Conservation (phyloP, 2,329 filamentous ascomycete species). For the Calycina marina region DNA sequence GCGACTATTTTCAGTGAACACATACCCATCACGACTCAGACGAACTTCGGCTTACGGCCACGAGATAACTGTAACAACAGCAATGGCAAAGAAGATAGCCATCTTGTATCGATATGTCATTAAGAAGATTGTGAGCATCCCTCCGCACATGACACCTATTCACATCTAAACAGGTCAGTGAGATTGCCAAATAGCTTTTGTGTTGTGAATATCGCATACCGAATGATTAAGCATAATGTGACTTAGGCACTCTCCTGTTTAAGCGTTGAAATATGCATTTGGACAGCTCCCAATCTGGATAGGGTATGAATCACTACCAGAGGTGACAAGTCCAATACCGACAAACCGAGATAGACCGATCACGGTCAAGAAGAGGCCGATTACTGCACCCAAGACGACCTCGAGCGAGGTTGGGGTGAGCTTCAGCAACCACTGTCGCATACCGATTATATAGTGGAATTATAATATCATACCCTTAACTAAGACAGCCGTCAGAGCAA, state of each 20-base stretch:
- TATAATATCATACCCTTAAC: slow-evolving; percentile 51
- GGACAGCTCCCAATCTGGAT: slow-evolving; percentile 65
- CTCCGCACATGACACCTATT: slow-evolving; percentile 72
- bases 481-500: slow-evolving; percentile 50
- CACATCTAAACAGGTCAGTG: no score
- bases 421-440: slow-evolving; percentile 59
- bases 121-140: slow-evolving; percentile 64
- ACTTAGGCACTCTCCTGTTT: slow-evolving; percentile 35
- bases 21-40: background rate
- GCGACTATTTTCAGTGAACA: slow-evolving; percentile 29
- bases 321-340: slow-evolving; percentile 64
- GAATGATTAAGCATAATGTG: slow-evolving; percentile 67
- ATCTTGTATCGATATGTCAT: slow-evolving; percentile 68
- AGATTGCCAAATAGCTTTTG: background rate
- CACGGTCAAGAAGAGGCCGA: slow-evolving; percentile 48
- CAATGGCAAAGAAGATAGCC: slow-evolving; percentile 59
- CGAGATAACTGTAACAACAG: slow-evolving; percentile 56
- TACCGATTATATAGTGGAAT: slow-evolving; percentile 47
- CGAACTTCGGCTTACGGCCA: slow-evolving; percentile 45
- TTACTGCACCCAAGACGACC: slow-evolving; percentile 49
- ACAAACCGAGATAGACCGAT: slow-evolving; percentile 55
- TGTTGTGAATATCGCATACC: slow-evolving; percentile 24
- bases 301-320: slow-evolving; percentile 53
- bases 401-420: slow-evolving; percentile 51
- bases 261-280: slow-evolving; percentile 32